Evolutionary conservation across 768 basidiomycete genomes (phyloP).

Genomic region (Tulasnella sp.): DNA sequence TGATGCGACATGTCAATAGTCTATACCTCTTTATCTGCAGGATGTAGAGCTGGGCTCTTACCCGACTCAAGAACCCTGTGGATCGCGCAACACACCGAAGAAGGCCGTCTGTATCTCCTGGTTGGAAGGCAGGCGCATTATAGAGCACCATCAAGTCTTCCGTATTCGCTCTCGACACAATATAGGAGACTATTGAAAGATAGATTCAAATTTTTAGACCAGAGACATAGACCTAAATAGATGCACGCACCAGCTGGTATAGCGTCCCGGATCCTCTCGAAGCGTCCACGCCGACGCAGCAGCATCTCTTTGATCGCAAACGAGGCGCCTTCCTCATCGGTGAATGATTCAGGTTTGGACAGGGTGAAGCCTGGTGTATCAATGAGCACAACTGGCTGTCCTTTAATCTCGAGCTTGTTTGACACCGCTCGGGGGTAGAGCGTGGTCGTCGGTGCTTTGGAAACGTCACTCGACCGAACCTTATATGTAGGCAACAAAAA

Average conservation of each 20-base stretch:
- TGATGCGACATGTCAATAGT: too few relatives aligned
- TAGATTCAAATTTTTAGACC: too few relatives aligned
- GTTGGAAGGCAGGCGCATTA: conserved; percentile 65
- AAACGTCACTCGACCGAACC: conserved; percentile 37
- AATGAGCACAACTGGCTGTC: conserved; percentile 50
- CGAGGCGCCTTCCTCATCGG: conserved; percentile 30
- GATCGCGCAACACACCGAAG: conserved; percentile 66
- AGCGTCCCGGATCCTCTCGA: conserved; percentile 79
- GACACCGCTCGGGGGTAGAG: conserved; percentile 46
- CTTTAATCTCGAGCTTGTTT: conserved; percentile 34
- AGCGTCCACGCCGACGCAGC: conserved; percentile 65
- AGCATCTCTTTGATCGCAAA: conserved; percentile 58
- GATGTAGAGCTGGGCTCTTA: too few relatives aligned
- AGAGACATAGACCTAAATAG: too few relatives aligned
- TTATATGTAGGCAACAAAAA: conserved; percentile 47
- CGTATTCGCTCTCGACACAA: conserved; percentile 54
- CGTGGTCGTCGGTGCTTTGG: conserved; percentile 60
- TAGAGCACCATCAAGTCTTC: conserved; percentile 90
- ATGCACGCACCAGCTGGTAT: conserved; percentile 50
- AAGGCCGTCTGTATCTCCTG: conserved; percentile 60
- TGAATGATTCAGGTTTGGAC: conserved; percentile 26
- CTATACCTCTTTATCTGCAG: too few relatives aligned
- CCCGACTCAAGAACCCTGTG: conserved; percentile 68
- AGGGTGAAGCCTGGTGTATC: conserved; percentile 84
- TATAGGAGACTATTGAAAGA: conserved; percentile 44